Evolutionary conservation across 306 rosid genomes (phyloP).

Genomic region (Rosa chinensis): DNA sequence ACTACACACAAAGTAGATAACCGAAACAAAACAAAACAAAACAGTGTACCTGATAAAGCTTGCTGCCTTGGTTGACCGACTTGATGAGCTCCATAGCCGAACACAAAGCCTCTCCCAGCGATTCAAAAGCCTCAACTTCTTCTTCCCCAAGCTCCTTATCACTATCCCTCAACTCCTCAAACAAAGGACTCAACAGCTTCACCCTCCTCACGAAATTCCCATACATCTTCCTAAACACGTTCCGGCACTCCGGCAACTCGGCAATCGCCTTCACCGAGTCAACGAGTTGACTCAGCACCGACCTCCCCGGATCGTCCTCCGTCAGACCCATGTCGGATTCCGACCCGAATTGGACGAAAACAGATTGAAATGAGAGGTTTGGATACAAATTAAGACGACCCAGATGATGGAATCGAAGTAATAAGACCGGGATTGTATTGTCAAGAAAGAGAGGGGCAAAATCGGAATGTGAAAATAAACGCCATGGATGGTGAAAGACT

Average conservation of each 20-base stretch:
- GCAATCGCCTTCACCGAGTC: conserved; percentile 65
- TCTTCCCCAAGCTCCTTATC: conserved; percentile 50
- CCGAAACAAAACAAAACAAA: background rate
- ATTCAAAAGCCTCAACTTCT: conserved; percentile 55
- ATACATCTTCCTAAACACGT: conserved; percentile 61
- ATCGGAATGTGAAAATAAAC: conserved; percentile 15
- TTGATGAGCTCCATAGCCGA: conserved; percentile 57
- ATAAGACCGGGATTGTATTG: conserved; percentile 7
- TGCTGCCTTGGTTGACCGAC: conserved; percentile 72
- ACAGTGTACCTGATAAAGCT: conserved; percentile 70
- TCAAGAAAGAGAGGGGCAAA: conserved; percentile 19
- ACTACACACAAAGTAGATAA: conserved; percentile 1
- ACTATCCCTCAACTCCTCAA: conserved; percentile 84
- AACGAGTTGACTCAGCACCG: conserved; percentile 48
- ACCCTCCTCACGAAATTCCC: conserved; percentile 79
- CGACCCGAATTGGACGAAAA: conserved; percentile 23
- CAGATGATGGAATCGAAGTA: background rate
- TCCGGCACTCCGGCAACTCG: conserved; percentile 65
- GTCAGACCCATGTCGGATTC: conserved; percentile 50
- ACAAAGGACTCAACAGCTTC: conserved; percentile 81
- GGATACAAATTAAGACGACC: conserved; percentile 2
- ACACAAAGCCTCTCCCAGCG: conserved; percentile 64
- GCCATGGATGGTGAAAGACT: conserved; percentile 16
- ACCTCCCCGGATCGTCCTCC: conserved; percentile 36
- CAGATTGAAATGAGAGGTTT: conserved; percentile 12